Evolutionary conservation across 805 yeast genomes (phyloP).

Genomic region (Peterozyma toletana): DNA sequence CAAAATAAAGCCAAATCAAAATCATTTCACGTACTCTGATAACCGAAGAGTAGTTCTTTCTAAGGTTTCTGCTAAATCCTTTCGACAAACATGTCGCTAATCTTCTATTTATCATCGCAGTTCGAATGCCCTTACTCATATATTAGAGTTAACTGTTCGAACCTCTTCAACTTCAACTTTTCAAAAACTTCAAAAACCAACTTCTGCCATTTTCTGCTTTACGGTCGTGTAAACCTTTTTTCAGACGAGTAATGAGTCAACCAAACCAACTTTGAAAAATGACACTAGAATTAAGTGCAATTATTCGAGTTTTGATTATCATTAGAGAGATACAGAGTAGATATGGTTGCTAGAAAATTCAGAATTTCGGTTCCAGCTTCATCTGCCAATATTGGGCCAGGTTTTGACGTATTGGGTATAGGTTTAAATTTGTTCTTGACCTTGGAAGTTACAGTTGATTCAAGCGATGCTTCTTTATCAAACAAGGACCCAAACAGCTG

Average conservation of each 20-base stretch:
- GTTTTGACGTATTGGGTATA: constrained; percentile 93
- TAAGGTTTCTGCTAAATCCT: not conserved
- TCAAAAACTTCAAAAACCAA: too few relatives aligned
- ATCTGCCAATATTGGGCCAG: constrained; percentile 97
- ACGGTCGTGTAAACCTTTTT: too few relatives aligned
- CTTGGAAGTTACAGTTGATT: constrained; percentile 60
- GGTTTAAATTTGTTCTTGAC: constrained; percentile 74
- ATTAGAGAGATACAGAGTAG: too few relatives aligned
- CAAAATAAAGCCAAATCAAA: not conserved
- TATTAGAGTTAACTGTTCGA: too few relatives aligned
- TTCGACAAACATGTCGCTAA: not conserved
- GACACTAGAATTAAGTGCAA: too few relatives aligned
- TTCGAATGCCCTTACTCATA: not conserved
- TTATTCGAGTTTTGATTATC: too few relatives aligned
- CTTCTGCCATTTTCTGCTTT: too few relatives aligned
- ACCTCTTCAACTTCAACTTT: too few relatives aligned
- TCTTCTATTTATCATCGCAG: not conserved
- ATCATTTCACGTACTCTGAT: constrained; percentile 1
- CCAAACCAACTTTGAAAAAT: too few relatives aligned
- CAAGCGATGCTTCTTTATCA: constrained; percentile 33
- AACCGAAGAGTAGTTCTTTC: not conserved
- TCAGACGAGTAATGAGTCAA: too few relatives aligned
- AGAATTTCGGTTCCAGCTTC: constrained; percentile 85
- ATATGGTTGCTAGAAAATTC: constrained; percentile 32
- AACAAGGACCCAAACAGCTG: constrained; percentile 63